Percentiles rank a stretch among this genome's conserved stretches.
These are phyloP conservation scores for Crithidia fasciculata DNA, from an alignment of 208 protist genomes.

Conservation along the genomic window DNA sequence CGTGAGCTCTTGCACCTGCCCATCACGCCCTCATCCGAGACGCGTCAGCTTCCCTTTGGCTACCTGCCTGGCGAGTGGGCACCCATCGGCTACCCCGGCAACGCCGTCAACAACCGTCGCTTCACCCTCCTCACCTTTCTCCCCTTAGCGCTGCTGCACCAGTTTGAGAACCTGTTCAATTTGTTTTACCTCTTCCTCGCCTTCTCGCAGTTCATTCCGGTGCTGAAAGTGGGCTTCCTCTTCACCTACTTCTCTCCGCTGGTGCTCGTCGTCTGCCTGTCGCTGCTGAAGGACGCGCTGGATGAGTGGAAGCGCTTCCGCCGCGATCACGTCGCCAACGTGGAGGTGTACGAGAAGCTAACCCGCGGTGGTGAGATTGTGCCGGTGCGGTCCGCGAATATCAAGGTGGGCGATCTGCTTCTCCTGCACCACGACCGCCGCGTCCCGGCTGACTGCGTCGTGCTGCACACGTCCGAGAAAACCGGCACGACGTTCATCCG, in stretches of 20 bases:
- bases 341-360: constrained; percentile 74
- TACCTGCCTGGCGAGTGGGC: constrained; percentile 48
- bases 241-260: constrained; percentile 97
- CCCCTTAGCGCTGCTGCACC: constrained; percentile 72
- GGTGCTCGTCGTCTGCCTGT: constrained; percentile 89
- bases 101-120: constrained; percentile 85
- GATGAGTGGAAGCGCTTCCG: constrained; percentile 95
- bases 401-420: constrained; percentile 96
- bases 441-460: constrained; percentile 96
- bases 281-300: constrained; percentile 93
- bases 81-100: constrained; percentile 52
- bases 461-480: constrained; percentile 96
- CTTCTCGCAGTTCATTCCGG: constrained; percentile 82
- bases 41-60: constrained; percentile 59
- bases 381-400: constrained; percentile 72
- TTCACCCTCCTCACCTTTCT: constrained; percentile 86
- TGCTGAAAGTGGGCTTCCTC: constrained; percentile 91
- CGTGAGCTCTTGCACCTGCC: constrained; percentile 42
- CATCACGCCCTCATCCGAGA: constrained; percentile 31
- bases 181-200: constrained; percentile 88
- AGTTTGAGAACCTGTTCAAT: constrained; percentile 87
- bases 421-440: constrained; percentile 92
- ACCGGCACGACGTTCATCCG: constrained; percentile 96
- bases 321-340: constrained; percentile 88
- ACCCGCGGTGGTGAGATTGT: constrained; percentile 48